These are phyloP conservation scores for Arthrobotrys musiformis DNA, from an alignment of 2,329 filamentous ascomycete genomes.

Conservation along the genomic window DNA sequence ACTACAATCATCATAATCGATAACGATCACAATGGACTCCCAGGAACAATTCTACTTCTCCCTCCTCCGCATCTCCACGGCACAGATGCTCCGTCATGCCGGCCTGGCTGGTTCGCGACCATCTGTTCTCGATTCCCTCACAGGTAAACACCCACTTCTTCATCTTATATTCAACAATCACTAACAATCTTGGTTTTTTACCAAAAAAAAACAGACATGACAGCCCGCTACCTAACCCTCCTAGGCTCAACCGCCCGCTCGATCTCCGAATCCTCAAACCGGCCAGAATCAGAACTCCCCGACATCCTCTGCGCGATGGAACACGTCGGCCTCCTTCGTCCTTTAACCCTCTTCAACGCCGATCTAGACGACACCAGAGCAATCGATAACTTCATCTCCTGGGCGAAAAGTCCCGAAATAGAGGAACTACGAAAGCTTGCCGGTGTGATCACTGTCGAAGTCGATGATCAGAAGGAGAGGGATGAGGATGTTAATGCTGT, in stretches of 20 bases:
- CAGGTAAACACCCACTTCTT: slow-evolving; percentile 26
- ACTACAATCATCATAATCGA: neutral
- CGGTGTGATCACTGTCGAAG: slow-evolving; percentile 46
- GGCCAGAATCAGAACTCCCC: slow-evolving; percentile 56
- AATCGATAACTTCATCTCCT: slow-evolving; percentile 48
- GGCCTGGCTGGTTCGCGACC: slow-evolving; percentile 59
- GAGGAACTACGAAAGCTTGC: slow-evolving; percentile 47
- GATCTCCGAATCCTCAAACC: slow-evolving; percentile 58
- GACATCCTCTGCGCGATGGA: slow-evolving; percentile 59
- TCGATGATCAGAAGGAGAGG: slow-evolving; percentile 31
- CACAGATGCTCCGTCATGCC: slow-evolving; percentile 59
- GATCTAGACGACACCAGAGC: slow-evolving; percentile 48
- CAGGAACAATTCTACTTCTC: slow-evolving; percentile 59
- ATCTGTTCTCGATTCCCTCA: slow-evolving; percentile 59
- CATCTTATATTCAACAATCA: neutral
- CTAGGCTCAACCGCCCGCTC: slow-evolving; percentile 58
- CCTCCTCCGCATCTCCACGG: slow-evolving; percentile 58
- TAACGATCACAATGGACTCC: slow-evolving; percentile 56
- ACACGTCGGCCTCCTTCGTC: slow-evolving; percentile 58
- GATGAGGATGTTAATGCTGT: slow-evolving; percentile 3
- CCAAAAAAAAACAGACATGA: slow-evolving; percentile 59
- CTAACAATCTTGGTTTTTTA: neutral
- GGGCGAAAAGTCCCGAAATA: slow-evolving; percentile 51
- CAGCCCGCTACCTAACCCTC: slow-evolving; percentile 59
- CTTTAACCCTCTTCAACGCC: slow-evolving; percentile 57